Conservation (phyloP, 1,284 basidiomycete species). For the Melampsora larici-populina region DNA sequence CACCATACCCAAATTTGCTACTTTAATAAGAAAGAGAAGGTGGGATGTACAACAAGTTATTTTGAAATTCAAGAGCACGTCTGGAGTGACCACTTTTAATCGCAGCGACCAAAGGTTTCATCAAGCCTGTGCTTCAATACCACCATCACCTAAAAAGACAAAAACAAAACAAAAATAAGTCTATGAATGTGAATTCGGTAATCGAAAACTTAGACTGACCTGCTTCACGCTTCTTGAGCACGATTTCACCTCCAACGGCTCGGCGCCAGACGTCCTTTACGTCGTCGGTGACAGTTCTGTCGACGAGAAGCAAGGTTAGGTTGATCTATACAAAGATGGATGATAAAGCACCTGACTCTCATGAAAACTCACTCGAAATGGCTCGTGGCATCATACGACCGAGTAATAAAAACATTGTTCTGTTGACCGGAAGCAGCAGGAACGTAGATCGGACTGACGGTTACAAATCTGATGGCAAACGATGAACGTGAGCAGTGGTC, state of each 20-base stretch:
- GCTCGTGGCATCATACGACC: conserved; percentile 95
- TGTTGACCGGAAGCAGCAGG: conserved; percentile 75
- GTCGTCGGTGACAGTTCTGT: conserved; percentile 61
- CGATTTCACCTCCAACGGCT: conserved; percentile 61
- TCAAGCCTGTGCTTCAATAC: conserved; percentile 41
- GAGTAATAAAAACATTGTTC: conserved; percentile 93
- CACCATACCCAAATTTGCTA: no score
- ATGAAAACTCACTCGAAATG: conserved; percentile 71
- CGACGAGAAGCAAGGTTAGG: background rate
- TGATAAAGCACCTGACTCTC: background rate
- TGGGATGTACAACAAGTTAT: background rate
- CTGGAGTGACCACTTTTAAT: background rate
- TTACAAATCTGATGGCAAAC: conserved; percentile 69
- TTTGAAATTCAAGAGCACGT: background rate
- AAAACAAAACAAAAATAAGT: background rate
- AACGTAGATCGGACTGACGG: conserved; percentile 80
- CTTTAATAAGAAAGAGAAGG: background rate
- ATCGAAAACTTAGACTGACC: conserved; percentile 7
- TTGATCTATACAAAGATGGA: background rate
- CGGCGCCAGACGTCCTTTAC: conserved; percentile 90
- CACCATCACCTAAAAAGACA: conserved; percentile 25
- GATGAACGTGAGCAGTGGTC: conserved; percentile 11
- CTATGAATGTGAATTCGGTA: background rate
- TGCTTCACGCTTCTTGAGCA: conserved; percentile 43
- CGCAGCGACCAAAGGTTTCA: background rate